Conservation (phyloP, 139 green algal species). For the Closterium sp. region DNA sequence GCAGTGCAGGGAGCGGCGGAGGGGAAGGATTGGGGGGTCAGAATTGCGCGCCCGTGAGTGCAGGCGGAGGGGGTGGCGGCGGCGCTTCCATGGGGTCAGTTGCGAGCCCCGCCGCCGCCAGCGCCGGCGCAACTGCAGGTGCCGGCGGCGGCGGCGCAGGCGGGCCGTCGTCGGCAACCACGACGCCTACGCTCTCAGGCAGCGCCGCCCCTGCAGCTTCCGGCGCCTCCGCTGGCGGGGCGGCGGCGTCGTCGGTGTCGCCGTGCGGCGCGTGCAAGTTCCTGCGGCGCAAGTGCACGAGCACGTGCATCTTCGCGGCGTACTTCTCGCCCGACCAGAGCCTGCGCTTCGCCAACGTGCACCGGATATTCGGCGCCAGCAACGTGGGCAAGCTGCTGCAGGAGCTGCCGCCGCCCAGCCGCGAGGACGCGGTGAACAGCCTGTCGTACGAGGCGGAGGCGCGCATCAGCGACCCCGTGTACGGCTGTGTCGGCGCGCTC, state of each 20-base stretch:
- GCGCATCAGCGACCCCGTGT: slow-evolving; percentile 47
- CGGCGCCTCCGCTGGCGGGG: neutral
- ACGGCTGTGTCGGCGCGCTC: slow-evolving; percentile 49
- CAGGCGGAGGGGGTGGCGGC: too few relatives aligned
- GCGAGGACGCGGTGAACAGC: slow-evolving; percentile 48
- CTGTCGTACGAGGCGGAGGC: slow-evolving; percentile 49
- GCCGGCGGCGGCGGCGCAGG: too few relatives aligned
- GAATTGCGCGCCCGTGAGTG: neutral
- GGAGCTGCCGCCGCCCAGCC: slow-evolving; percentile 22
- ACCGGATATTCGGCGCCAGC: slow-evolving; percentile 39
- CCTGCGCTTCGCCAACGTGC: slow-evolving; percentile 42
- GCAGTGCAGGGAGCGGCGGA: neutral
- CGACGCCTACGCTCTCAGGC: neutral
- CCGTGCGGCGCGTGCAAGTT: slow-evolving; percentile 45
- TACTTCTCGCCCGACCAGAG: slow-evolving; percentile 43
- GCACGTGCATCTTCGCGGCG: slow-evolving; percentile 32
- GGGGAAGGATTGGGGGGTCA: neutral
- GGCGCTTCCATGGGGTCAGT: neutral
- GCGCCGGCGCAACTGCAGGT: too few relatives aligned
- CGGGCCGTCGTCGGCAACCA: neutral
- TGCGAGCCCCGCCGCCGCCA: neutral
- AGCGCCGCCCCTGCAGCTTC: neutral
- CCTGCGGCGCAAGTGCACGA: slow-evolving; percentile 44
- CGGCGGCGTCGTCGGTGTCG: neutral
- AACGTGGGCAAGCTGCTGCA: slow-evolving; percentile 44